phyloP scores from a whole-genome alignment of 2,329 filamentous ascomycete species.

The Alternaria brassicicola region DNA sequence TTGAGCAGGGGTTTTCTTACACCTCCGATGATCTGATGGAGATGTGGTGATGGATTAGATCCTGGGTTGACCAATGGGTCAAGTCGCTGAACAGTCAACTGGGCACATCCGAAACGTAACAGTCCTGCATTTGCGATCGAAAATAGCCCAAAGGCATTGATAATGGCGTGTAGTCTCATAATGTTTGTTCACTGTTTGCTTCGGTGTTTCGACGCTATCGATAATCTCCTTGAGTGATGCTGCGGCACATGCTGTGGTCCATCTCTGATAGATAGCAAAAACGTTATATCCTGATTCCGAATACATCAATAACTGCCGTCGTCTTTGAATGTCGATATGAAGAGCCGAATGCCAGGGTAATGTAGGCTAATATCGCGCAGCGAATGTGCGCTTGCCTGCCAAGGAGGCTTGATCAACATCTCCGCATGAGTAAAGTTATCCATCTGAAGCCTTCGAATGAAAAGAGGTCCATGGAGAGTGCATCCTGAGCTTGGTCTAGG shows the following conservation, averaged over 20 bases:
- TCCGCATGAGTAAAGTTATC: neutral
- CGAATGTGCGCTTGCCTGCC: slow-evolving; percentile 15
- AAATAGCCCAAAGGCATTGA: slow-evolving; percentile 28
- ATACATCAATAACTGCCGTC: slow-evolving; percentile 10
- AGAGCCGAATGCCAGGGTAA: slow-evolving; percentile 18
- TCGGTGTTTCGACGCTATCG: neutral
- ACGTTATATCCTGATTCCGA: neutral
- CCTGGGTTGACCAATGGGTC: slow-evolving; percentile 47
- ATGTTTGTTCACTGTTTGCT: neutral
- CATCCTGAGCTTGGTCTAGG: neutral
- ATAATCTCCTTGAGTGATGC: neutral
- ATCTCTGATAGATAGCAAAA: neutral
- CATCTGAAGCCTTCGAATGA: neutral
- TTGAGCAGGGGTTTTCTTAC: slow-evolving; percentile 13
- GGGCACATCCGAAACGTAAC: slow-evolving; percentile 36
- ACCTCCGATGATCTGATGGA: slow-evolving; percentile 53
- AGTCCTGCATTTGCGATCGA: slow-evolving; percentile 27
- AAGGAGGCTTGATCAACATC: slow-evolving; percentile 14
- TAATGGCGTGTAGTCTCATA: slow-evolving; percentile 29
- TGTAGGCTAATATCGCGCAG: slow-evolving; percentile 17
- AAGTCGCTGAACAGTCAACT: slow-evolving; percentile 35
- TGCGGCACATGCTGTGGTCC: neutral
- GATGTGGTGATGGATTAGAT: slow-evolving; percentile 44
- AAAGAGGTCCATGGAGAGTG: neutral
- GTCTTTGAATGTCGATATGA: neutral